Conservation (phyloP, 192 early-diverging fungal species). For the Coemansia sp. region DNA sequence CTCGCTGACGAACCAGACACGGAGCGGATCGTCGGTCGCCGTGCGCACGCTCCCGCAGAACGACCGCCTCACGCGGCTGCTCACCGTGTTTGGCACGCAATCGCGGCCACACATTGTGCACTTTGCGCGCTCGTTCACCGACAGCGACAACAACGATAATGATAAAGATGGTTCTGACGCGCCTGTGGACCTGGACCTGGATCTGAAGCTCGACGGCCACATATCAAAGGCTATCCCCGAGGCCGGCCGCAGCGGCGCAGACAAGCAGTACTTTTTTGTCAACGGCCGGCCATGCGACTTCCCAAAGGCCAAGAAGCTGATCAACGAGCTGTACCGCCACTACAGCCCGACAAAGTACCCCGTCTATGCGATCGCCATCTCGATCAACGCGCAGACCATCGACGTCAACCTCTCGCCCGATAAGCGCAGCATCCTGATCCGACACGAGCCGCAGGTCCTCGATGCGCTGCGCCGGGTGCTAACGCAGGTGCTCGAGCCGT, state of each 20-base stretch:
- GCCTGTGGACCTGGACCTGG: background rate
- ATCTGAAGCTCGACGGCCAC: slow-evolving; percentile 38
- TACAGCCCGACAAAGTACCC: slow-evolving; percentile 77
- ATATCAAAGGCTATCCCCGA: slow-evolving; percentile 65
- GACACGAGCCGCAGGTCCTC: slow-evolving; percentile 60
- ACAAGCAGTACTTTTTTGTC: slow-evolving; percentile 86
- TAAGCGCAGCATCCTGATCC: slow-evolving; percentile 86
- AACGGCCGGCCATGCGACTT: slow-evolving; percentile 88
- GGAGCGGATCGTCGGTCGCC: slow-evolving; percentile 3
- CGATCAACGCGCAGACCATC: slow-evolving; percentile 39
- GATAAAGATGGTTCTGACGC: no score
- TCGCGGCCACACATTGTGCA: slow-evolving; percentile 19
- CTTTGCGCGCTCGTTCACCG: slow-evolving; percentile 1
- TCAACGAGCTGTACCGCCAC: slow-evolving; percentile 81
- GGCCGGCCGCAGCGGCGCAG: slow-evolving; percentile 68
- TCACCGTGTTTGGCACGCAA: slow-evolving; percentile 75
- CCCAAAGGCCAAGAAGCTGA: slow-evolving; percentile 68
- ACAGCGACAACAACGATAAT: no score
- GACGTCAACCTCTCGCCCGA: slow-evolving; percentile 97
- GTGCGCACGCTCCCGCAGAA: slow-evolving; percentile 14
- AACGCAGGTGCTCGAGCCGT: slow-evolving; percentile 14
- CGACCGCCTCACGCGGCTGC: slow-evolving; percentile 49
- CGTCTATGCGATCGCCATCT: slow-evolving; percentile 68
- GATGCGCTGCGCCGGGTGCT: slow-evolving; percentile 12
- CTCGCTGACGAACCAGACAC: slow-evolving; percentile 58